A percentile compares a stretch with the other conserved stretches of the same genome.
Evolutionary conservation across 2,329 filamentous ascomycete genomes (phyloP).

Genomic region (Diaporthe ampelina): DNA sequence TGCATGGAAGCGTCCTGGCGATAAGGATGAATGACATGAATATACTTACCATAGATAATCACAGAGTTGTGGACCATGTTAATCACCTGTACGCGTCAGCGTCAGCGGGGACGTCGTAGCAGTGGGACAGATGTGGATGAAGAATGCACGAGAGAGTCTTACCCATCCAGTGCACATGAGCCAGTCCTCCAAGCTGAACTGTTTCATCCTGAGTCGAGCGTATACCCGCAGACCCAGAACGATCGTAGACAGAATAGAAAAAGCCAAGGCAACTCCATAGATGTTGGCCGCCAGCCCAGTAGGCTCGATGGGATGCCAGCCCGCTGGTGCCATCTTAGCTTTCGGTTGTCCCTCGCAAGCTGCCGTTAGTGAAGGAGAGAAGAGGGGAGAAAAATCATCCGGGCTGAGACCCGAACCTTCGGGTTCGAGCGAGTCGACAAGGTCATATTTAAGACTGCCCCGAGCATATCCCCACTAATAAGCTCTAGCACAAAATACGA

Average conservation of each 20-base stretch:
- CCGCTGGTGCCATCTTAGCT: slow-evolving; percentile 21
- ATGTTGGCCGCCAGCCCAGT: slow-evolving; percentile 3
- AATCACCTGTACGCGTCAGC: slow-evolving; percentile 31
- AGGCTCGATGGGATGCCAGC: slow-evolving; percentile 25
- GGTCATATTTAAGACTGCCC: background rate
- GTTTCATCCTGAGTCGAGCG: slow-evolving; percentile 11
- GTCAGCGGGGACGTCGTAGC: background rate
- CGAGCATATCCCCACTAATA: background rate
- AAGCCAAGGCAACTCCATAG: background rate
- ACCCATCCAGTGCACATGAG: slow-evolving; percentile 42
- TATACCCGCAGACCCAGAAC: slow-evolving; percentile 15
- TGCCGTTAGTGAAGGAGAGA: no score
- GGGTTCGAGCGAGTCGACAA: background rate
- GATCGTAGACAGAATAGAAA: slow-evolving; percentile 28
- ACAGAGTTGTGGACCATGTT: slow-evolving; percentile 42
- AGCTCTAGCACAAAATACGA: background rate
- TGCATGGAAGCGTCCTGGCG: no score
- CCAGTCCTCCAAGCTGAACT: slow-evolving; percentile 37
- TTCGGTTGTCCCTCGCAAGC: background rate
- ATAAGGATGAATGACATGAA: background rate
- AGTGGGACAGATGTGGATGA: background rate
- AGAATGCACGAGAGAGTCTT: background rate
- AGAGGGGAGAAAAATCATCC: background rate
- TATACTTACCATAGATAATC: slow-evolving; percentile 42
- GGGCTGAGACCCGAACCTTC: background rate